These are phyloP conservation scores for Tylopilus subfusipes DNA, from an alignment of 768 basidiomycete genomes.

Conservation along the genomic window DNA sequence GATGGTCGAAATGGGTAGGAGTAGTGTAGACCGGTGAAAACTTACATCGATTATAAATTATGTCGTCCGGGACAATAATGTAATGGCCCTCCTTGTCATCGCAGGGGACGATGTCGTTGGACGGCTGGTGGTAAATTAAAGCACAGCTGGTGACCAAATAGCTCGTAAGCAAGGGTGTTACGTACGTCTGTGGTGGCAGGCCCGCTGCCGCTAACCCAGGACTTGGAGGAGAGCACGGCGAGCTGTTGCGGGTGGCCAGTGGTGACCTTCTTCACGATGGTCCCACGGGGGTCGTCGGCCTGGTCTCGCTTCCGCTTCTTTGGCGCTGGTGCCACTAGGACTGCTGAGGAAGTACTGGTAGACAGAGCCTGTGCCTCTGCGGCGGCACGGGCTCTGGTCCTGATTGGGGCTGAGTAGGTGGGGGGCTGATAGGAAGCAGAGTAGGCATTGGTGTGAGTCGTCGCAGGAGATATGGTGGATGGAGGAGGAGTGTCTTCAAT, in stretches of 20 bases:
- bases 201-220: conserved; percentile 66
- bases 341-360: conserved; percentile 58
- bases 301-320: conserved; percentile 85
- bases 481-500: conserved; percentile 90
- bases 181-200: conserved; percentile 67
- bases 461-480: conserved; percentile 68
- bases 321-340: conserved; percentile 61
- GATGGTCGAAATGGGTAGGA: conserved; percentile 12
- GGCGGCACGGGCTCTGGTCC: conserved; percentile 82
- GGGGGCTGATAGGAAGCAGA: conserved; percentile 82
- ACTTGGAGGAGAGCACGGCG: conserved; percentile 49
- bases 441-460: conserved; percentile 65
- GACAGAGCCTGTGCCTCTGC: conserved; percentile 81
- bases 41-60: conserved; percentile 83
- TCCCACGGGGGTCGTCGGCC: conserved; percentile 69
- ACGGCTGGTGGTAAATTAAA: conserved; percentile 43
- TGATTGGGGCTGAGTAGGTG: conserved; percentile 67
- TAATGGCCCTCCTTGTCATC: conserved; percentile 99
- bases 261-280: conserved; percentile 58
- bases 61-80: conserved; percentile 88
- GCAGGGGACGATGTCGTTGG: conserved; percentile 69
- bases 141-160: conserved; percentile 25
- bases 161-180: conserved; percentile 23
- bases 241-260: conserved; percentile 49
- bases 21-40: conserved; percentile 13